A percentile compares a stretch with the other conserved stretches of the same genome.
Evolutionary conservation across 768 basidiomycete genomes (phyloP).

Genomic region (Hysterangium stoloniferum): DNA sequence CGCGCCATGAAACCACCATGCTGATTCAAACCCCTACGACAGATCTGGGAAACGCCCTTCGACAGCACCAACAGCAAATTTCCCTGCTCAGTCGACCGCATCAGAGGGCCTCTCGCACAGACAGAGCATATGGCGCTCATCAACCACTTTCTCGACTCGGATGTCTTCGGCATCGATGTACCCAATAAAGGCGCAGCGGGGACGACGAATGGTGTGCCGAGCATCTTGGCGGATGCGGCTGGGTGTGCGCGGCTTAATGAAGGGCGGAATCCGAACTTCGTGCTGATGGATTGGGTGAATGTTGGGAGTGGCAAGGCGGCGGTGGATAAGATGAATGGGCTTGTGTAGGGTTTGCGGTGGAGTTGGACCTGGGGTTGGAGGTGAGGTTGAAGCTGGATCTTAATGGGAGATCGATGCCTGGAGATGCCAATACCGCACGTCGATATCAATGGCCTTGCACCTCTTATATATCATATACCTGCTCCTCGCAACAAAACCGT

Average conservation of each 20-base stretch:
- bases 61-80: slow-evolving; percentile 40
- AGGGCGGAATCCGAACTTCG: slow-evolving; percentile 42
- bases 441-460: too few relatives aligned
- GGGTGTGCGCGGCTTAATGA: slow-evolving; percentile 37
- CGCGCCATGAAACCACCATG: too few relatives aligned
- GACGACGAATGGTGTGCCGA: slow-evolving; percentile 25
- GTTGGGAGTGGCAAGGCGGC: slow-evolving; percentile 38
- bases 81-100: slow-evolving; percentile 48
- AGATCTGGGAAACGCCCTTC: slow-evolving; percentile 57
- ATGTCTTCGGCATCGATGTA: slow-evolving; percentile 26
- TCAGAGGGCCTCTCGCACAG: slow-evolving; percentile 37
- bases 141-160: slow-evolving; percentile 48
- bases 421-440: too few relatives aligned
- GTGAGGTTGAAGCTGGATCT: too few relatives aligned
- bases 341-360: not conserved
- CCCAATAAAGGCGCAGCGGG: slow-evolving; percentile 21
- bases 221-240: slow-evolving; percentile 34
- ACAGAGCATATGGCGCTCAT: slow-evolving; percentile 51
- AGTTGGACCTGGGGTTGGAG: not conserved
- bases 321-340: slow-evolving; percentile 22
- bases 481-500: too few relatives aligned
- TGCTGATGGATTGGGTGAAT: slow-evolving; percentile 47
- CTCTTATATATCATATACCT: too few relatives aligned
- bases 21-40: too few relatives aligned
- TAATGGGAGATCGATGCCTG: too few relatives aligned